A percentile compares a stretch with the other conserved stretches of the same genome.
Evolutionary conservation across 306 rosid genomes (phyloP).

Genomic region (Pyrus bretschneideri): DNA sequence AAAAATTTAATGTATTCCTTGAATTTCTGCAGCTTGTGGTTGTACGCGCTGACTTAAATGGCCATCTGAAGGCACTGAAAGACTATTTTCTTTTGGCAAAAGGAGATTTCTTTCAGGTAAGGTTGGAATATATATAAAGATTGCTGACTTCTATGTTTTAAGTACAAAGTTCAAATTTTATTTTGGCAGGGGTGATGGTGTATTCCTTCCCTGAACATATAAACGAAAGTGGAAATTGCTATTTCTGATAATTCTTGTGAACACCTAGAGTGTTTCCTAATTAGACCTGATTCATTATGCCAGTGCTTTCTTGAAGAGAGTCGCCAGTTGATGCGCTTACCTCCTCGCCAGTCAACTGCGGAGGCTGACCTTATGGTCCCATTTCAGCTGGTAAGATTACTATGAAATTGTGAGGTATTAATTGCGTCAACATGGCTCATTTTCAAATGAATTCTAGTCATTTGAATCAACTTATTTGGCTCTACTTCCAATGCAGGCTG

Average conservation of each 20-base stretch:
- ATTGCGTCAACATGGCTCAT: conserved; percentile 6
- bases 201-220: background rate
- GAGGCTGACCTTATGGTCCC: conserved; percentile 98
- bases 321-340: conserved; percentile 84
- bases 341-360: conserved; percentile 95
- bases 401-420: conserved; percentile 6
- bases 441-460: conserved; percentile 8
- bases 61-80: conserved; percentile 87
- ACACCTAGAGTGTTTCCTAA: background rate
- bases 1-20: conserved; percentile 15
- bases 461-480: conserved; percentile 15
- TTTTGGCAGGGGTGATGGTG: background rate
- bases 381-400: conserved; percentile 76
- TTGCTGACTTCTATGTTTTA: conserved; percentile 1
- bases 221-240: background rate
- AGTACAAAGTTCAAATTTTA: background rate
- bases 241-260: background rate
- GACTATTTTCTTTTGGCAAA: conserved; percentile 94
- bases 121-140: conserved; percentile 15
- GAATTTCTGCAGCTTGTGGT: conserved; percentile 81
- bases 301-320: conserved; percentile 98
- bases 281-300: conserved; percentile 9
- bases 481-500: conserved; percentile 60
- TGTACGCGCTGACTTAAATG: conserved; percentile 91
- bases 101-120: conserved; percentile 99